phyloP scores from a whole-genome alignment of 2,329 filamentous ascomycete genomes.

The Penicillium capsulatum region DNA sequence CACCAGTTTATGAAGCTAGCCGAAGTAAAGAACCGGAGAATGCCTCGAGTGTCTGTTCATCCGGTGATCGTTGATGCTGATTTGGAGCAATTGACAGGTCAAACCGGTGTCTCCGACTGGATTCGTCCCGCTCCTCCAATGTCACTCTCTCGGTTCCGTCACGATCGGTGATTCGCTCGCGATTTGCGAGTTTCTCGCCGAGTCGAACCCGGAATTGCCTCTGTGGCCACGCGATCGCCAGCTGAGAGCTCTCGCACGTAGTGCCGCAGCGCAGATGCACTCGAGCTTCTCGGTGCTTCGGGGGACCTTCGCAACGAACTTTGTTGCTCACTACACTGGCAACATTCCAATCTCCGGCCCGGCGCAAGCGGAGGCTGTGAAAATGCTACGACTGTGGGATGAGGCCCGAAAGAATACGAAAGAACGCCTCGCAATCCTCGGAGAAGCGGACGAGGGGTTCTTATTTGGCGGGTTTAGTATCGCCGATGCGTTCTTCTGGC shows the following conservation, averaged over 20 bases:
- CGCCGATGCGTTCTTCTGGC: constrained; percentile 40
- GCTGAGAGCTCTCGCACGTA: constrained; percentile 32
- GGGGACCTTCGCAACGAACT: constrained; percentile 27
- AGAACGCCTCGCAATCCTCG: constrained; percentile 21
- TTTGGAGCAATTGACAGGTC: constrained; percentile 12
- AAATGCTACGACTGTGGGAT: constrained; percentile 29
- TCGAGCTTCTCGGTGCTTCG: constrained; percentile 30
- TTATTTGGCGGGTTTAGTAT: constrained; percentile 38
- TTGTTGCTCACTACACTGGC: constrained; percentile 29
- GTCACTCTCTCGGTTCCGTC: constrained; percentile 20
- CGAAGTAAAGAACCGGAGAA: constrained; percentile 23
- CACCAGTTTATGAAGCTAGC: constrained; percentile 21
- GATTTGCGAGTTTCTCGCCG: constrained; percentile 35
- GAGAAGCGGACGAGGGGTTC: constrained; percentile 32
- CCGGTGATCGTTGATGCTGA: too few relatives aligned
- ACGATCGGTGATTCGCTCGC: constrained; percentile 30
- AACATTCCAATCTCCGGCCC: constrained; percentile 27
- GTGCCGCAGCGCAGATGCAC: constrained; percentile 34
- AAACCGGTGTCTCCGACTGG: constrained; percentile 27
- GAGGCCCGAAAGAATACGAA: constrained; percentile 22
- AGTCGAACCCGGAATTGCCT: constrained; percentile 25
- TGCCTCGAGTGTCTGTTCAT: too few relatives aligned
- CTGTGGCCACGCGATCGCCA: constrained; percentile 33
- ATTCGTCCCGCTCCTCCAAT: constrained; percentile 29
- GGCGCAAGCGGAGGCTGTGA: constrained; percentile 24